Percentiles rank a stretch among this genome's conserved stretches.
Evolutionary conservation across 23 red algal species (phyloP).

Genomic region (Agarophyton chilense): DNA sequence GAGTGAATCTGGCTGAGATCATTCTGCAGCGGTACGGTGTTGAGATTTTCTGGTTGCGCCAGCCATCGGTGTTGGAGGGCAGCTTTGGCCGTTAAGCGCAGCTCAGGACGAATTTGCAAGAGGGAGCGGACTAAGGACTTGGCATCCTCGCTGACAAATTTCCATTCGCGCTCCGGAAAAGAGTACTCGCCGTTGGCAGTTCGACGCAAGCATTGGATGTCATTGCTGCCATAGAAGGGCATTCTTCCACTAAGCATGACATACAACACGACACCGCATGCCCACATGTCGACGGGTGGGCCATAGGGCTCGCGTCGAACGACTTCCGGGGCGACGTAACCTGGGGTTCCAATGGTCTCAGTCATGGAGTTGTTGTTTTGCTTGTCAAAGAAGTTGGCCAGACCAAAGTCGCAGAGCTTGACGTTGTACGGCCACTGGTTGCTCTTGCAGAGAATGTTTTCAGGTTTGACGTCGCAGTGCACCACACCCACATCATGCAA

Average conservation of each 20-base stretch:
- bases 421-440: constrained; percentile 78
- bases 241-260: constrained; percentile 98
- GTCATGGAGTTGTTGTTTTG: constrained; percentile 36
- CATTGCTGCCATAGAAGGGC: constrained; percentile 94
- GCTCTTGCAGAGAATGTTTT: constrained; percentile 79
- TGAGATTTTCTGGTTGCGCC: constrained; percentile 41
- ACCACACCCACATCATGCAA: constrained; percentile 86
- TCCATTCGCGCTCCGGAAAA: constrained; percentile 82
- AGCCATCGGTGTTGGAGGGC: constrained; percentile 88
- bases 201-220: constrained; percentile 74
- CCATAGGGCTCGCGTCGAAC: constrained; percentile 83
- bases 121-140: constrained; percentile 67
- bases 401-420: constrained; percentile 87
- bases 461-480: constrained; percentile 92
- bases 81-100: constrained; percentile 75
- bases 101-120: constrained; percentile 86
- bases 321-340: constrained; percentile 95
- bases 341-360: constrained; percentile 87
- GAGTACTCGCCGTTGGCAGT: constrained; percentile 69
- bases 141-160: constrained; percentile 72
- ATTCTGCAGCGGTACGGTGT: constrained; percentile 58
- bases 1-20: constrained; percentile 74
- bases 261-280: constrained; percentile 91
- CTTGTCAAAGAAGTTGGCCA: constrained; percentile 74
- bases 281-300: constrained; percentile 89